Percentiles rank a stretch among this genome's conserved stretches.
These are phyloP conservation scores for Penicillium hesseltinei DNA, from an alignment of 2,329 filamentous ascomycete genomes.

Conservation along the genomic window DNA sequence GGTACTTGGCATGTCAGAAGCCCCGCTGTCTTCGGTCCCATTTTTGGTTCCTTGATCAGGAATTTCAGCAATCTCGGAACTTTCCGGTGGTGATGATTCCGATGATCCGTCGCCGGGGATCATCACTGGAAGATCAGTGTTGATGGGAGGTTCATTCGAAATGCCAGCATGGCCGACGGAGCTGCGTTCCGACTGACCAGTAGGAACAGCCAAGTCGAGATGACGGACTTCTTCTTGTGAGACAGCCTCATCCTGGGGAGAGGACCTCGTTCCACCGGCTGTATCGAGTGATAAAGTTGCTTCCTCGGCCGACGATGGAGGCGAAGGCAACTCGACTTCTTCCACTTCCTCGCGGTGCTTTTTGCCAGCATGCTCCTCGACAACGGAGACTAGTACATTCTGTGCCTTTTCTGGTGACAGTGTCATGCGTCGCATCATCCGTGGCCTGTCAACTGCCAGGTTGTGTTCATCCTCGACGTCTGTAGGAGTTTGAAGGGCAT, in stretches of 20 bases:
- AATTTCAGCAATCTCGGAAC: background rate
- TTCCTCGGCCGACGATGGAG: conserved; percentile 24
- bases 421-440: conserved; percentile 41
- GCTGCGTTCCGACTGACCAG: conserved; percentile 26
- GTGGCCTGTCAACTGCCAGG: conserved; percentile 32
- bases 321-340: conserved; percentile 14
- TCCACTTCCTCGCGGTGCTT: conserved; percentile 25
- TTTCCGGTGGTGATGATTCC: conserved; percentile 15
- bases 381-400: conserved; percentile 62
- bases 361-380: conserved; percentile 59
- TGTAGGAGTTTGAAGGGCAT: conserved; percentile 52
- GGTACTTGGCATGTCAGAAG: conserved; percentile 18
- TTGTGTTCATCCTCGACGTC: conserved; percentile 33
- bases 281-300: conserved; percentile 18
- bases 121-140: conserved; percentile 6
- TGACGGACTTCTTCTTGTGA: conserved; percentile 58
- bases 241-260: conserved; percentile 26
- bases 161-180: conserved; percentile 11
- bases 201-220: conserved; percentile 57
- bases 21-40: conserved; percentile 13
- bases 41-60: conserved; percentile 8
- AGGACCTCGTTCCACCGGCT: conserved; percentile 16
- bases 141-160: conserved; percentile 8
- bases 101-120: conserved; percentile 10
- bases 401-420: conserved; percentile 63